Evolutionary conservation across 768 basidiomycete genomes (phyloP).

Genomic region (Melanogaster broomeanus): DNA sequence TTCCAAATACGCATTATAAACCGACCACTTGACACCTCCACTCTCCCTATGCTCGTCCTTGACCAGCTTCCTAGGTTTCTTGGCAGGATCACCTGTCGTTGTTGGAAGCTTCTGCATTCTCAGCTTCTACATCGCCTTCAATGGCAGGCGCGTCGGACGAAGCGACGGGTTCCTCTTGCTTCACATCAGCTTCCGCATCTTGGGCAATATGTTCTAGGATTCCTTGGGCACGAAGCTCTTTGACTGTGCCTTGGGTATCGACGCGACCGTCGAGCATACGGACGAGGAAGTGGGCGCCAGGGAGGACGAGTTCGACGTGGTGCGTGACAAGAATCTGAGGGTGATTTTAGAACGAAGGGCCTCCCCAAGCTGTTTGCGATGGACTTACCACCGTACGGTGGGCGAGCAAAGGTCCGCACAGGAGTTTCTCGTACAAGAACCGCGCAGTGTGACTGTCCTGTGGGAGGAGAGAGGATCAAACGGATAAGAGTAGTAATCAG

Average conservation of each 20-base stretch:
- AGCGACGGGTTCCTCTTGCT: constrained; percentile 43
- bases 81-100: constrained; percentile 24
- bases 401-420: constrained; percentile 65
- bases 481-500: neutral
- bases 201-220: constrained; percentile 61
- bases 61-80: constrained; percentile 71
- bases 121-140: neutral
- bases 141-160: constrained; percentile 15
- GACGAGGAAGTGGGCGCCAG: constrained; percentile 70
- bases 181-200: constrained; percentile 48
- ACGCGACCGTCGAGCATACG: constrained; percentile 83
- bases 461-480: constrained; percentile 1
- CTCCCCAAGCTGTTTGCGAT: neutral
- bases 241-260: constrained; percentile 69
- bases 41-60: constrained; percentile 82
- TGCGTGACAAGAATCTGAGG: constrained; percentile 72
- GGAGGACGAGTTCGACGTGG: constrained; percentile 80
- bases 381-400: constrained; percentile 66
- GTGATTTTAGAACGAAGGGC: neutral
- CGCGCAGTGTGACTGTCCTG: constrained; percentile 72
- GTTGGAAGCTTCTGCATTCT: neutral
- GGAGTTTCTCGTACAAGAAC: constrained; percentile 60
- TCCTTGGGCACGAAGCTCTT: constrained; percentile 62
- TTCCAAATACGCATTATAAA: constrained; percentile 68
- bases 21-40: constrained; percentile 80